Base-by-base conservation (phyloP, 2,329 filamentous ascomycete genomes). In the Colletotrichum sp. region DNA sequence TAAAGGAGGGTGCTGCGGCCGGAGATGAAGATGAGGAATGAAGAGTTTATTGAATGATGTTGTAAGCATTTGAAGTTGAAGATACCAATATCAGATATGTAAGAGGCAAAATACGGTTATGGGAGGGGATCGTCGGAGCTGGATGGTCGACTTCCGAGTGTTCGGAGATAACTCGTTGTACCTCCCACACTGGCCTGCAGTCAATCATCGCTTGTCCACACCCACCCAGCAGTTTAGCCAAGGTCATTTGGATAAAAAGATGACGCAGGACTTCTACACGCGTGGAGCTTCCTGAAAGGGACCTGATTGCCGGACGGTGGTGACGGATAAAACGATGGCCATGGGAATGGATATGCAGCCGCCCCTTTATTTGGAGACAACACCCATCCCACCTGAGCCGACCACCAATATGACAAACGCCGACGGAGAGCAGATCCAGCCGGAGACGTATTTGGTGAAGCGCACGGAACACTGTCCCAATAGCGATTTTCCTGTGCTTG, bases 1-100 rank as follows among this genome's bases (percentile, higher is more conserved):
- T 80, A 12, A 78, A 79, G 27, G 77, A 78, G 6, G 76, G 72
- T 7, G 71, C 55, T 3, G 80, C 1, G 39, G 39, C 39, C 1
- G 39, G 74, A 15, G 82, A 80, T 27, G 81, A 80, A 18, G 79
- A 67, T 16, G 84, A 83, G 16, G 83, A 84, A 28, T 64, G n/a
- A 48, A 34, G 22, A 22, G 39, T 13, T n/a, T 15, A 5, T 61
- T 18, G 2, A 1, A 28, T 28, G 58, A 32, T 61, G 0, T n/a
- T 30, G 58, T 61, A 13, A 58, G 28, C 1, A 43, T n/a, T 43
- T n/a, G 55, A 58, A 30, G 15, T 16, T 0, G 16, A 13, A 61
- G 58, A 61, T 34, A 34, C 58, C 58, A 61, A 34, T 30, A 34
- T 13, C n/a, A 61, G 58, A 61, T 8, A 34, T 34, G 28, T 22